Evolutionary conservation across 805 yeast species (phyloP).

Genomic region (Isabelozyma heimii): DNA sequence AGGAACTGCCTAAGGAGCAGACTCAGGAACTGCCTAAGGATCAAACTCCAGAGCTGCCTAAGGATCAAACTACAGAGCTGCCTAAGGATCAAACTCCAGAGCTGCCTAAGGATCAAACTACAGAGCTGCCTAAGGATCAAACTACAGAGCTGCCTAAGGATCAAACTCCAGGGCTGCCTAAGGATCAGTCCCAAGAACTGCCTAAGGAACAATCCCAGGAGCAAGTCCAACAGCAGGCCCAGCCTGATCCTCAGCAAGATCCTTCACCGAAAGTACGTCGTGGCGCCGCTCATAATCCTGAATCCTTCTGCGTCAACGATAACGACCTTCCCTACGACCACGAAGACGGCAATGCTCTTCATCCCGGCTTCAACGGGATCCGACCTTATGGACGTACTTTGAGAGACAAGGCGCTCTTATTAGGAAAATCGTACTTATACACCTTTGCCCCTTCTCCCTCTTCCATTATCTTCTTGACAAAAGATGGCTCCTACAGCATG

Average conservation of each 20-base stretch:
- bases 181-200: constrained; percentile 1
- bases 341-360: constrained; percentile 17
- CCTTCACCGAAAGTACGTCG: background rate
- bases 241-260: background rate
- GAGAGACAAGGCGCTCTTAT: constrained; percentile 21
- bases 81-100: background rate
- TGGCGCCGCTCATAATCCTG: constrained; percentile 6
- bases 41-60: background rate
- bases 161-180: constrained; percentile 6
- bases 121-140: constrained; percentile 6
- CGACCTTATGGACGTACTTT: constrained; percentile 27
- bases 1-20: background rate
- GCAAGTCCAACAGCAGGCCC: background rate
- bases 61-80: constrained; percentile 6
- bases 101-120: constrained; percentile 4
- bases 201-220: too few species aligned
- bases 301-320: constrained; percentile 17
- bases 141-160: constrained; percentile 4
- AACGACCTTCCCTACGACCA: constrained; percentile 10
- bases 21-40: background rate
- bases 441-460: constrained; percentile 38
- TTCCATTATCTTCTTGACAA: constrained; percentile 36
- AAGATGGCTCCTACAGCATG: constrained; percentile 32
- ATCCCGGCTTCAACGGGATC: constrained; percentile 39
- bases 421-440: constrained; percentile 40